These are phyloP conservation scores for Trypanosoma boissoni DNA, from an alignment of 208 protist species.

Conservation along the genomic window DNA sequence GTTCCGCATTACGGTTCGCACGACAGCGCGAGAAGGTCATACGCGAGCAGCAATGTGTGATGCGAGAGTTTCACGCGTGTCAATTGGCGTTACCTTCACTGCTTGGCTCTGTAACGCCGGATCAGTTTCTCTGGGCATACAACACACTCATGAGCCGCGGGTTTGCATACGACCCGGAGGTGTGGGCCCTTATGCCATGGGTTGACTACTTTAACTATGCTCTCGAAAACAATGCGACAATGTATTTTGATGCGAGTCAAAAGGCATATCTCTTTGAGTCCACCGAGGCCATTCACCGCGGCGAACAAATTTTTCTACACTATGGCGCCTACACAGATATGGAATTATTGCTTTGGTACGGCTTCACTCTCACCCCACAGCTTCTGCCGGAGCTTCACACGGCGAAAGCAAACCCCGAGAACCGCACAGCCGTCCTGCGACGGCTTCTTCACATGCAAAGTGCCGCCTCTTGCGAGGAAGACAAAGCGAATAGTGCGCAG, in stretches of 20 bases:
- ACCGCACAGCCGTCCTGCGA: slow-evolving; percentile 1
- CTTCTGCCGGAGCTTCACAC: slow-evolving; percentile 38
- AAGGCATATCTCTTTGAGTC: slow-evolving; percentile 63
- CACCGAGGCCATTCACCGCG: slow-evolving; percentile 23
- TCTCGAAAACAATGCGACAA: slow-evolving; percentile 60
- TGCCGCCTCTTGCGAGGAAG: neutral
- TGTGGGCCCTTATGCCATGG: slow-evolving; percentile 91
- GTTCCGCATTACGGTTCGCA: slow-evolving; percentile 31
- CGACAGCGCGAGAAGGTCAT: slow-evolving; percentile 41
- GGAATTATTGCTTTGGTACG: slow-evolving; percentile 90
- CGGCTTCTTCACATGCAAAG: slow-evolving; percentile 18
- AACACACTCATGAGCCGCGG: slow-evolving; percentile 87
- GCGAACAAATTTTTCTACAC: slow-evolving; percentile 74
- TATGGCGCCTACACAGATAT: slow-evolving; percentile 88
- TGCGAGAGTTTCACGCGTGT: slow-evolving; percentile 29
- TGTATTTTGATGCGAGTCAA: slow-evolving; percentile 34
- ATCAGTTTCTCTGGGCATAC: slow-evolving; percentile 79
- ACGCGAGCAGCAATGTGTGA: slow-evolving; percentile 39
- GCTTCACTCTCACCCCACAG: slow-evolving; percentile 72
- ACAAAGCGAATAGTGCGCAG: neutral
- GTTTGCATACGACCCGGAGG: slow-evolving; percentile 73
- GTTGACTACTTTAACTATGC: slow-evolving; percentile 93
- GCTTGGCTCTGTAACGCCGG: slow-evolving; percentile 17
- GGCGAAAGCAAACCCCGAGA: slow-evolving; percentile 2
- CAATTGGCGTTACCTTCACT: slow-evolving; percentile 36